These are phyloP conservation scores for Nemania sp. DNA, from an alignment of 2,329 filamentous ascomycete species.

Conservation along the genomic window DNA sequence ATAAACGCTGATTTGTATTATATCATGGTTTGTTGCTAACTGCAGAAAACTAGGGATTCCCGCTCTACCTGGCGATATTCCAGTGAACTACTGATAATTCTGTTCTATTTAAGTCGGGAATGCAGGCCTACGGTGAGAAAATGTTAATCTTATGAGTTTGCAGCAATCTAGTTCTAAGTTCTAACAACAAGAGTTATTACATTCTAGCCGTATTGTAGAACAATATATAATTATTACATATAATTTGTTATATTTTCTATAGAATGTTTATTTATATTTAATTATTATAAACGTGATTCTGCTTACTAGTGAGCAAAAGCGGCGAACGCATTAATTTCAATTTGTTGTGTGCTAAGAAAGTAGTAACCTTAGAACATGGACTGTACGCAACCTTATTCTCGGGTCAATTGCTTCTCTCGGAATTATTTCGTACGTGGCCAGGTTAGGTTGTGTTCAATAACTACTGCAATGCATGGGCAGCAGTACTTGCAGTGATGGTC, in stretches of 20 bases:
- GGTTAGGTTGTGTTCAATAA: too few species aligned
- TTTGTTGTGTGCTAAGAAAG: too few species aligned
- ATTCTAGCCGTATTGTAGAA: background rate
- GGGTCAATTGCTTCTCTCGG: too few species aligned
- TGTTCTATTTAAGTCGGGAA: background rate
- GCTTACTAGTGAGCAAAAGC: too few species aligned
- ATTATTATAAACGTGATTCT: too few species aligned
- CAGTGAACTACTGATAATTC: conserved; percentile 3
- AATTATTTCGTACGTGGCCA: too few species aligned
- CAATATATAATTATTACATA: background rate
- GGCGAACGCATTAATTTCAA: too few species aligned
- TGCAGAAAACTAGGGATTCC: conserved; percentile 9
- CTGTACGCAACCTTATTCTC: background rate
- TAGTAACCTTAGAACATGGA: too few species aligned
- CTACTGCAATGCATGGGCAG: too few species aligned
- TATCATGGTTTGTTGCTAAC: background rate
- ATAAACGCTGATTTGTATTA: background rate
- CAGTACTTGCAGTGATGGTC: background rate
- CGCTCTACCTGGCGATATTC: conserved; percentile 8
- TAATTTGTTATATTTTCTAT: background rate
- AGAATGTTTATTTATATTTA: too few species aligned
- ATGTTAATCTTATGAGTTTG: too few species aligned
- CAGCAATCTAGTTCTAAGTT: background rate
- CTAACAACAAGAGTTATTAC: too few species aligned
- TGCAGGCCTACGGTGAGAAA: background rate